These are phyloP conservation scores for Adansonia grandidieri DNA, from an alignment of 441 rosid species.

Conservation along the genomic window DNA sequence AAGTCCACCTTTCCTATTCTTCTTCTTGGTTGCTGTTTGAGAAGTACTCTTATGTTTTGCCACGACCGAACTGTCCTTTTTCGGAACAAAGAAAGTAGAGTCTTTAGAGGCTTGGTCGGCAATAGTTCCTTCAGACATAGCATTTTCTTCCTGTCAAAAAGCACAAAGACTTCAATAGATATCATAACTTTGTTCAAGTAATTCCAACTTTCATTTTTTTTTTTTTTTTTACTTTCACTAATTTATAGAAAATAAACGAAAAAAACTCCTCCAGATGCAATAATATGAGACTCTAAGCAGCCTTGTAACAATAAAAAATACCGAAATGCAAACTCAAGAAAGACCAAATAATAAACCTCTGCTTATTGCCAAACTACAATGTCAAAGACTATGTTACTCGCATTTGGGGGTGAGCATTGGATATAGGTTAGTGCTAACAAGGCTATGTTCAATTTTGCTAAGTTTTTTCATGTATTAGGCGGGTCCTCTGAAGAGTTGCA, in stretches of 20 bases:
- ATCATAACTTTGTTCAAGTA: background rate
- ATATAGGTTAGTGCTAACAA: no score
- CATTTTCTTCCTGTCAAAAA: constrained; percentile 51
- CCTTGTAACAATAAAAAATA: background rate
- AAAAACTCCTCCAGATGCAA: background rate
- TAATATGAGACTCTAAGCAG: constrained; percentile 3
- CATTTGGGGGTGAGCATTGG: no score
- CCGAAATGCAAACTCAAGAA: background rate
- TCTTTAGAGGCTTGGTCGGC: constrained; percentile 42
- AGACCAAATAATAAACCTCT: background rate
- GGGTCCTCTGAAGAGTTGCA: no score
- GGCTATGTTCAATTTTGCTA: no score
- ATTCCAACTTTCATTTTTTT: background rate
- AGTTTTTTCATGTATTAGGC: no score
- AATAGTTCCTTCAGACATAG: constrained; percentile 29
- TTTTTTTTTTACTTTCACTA: background rate
- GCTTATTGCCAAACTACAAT: background rate
- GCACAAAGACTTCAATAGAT: constrained; percentile 25
- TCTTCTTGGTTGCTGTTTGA: constrained; percentile 60
- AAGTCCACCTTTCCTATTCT: constrained; percentile 90
- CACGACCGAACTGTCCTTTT: constrained; percentile 43
- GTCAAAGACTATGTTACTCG: background rate
- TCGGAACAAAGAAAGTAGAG: constrained; percentile 40
- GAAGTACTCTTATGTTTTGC: constrained; percentile 47
- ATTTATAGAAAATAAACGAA: background rate